Evolutionary conservation across 1,284 basidiomycete species (phyloP).

Genomic region (Vanrija sp.): DNA sequence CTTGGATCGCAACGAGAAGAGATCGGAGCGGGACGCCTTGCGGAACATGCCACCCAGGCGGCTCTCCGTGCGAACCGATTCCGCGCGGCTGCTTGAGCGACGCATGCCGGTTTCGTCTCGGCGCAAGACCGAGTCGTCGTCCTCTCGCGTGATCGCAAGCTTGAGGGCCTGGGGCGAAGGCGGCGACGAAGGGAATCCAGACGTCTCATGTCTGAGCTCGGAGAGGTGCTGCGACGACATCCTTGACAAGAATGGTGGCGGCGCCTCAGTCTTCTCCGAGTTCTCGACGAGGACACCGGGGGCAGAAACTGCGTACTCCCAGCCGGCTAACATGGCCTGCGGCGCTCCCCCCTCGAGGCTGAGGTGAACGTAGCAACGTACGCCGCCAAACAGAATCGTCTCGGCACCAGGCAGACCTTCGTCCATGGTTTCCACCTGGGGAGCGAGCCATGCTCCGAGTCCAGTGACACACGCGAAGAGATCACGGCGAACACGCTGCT

Average conservation of each 20-base stretch:
- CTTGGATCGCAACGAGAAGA: too few species aligned
- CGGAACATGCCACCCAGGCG: too few species aligned
- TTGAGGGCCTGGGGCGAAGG: background rate
- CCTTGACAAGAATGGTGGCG: slow-evolving; percentile 6
- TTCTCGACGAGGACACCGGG: slow-evolving; percentile 16
- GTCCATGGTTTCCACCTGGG: slow-evolving; percentile 11
- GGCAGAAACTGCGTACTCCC: slow-evolving; percentile 24
- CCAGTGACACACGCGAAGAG: slow-evolving; percentile 24
- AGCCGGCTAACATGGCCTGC: slow-evolving; percentile 28
- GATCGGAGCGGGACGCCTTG: too few species aligned
- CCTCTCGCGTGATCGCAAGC: background rate
- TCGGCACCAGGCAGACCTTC: slow-evolving; percentile 22
- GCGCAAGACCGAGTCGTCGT: too few species aligned
- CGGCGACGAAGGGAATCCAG: slow-evolving; percentile 1
- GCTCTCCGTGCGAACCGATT: too few species aligned
- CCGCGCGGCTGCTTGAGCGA: background rate
- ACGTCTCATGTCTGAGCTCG: slow-evolving; percentile 1
- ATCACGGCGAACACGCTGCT: slow-evolving; percentile 14
- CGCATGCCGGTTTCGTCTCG: background rate
- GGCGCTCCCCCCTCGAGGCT: slow-evolving; percentile 4
- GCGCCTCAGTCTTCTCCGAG: background rate
- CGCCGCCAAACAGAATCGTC: slow-evolving; percentile 34
- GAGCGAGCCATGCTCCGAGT: slow-evolving; percentile 19
- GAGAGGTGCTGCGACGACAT: slow-evolving; percentile 9
- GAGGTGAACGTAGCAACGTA: slow-evolving; percentile 16